Base-by-base conservation (phyloP, 306 rosid genomes). In the Begonia masoniana region DNA sequence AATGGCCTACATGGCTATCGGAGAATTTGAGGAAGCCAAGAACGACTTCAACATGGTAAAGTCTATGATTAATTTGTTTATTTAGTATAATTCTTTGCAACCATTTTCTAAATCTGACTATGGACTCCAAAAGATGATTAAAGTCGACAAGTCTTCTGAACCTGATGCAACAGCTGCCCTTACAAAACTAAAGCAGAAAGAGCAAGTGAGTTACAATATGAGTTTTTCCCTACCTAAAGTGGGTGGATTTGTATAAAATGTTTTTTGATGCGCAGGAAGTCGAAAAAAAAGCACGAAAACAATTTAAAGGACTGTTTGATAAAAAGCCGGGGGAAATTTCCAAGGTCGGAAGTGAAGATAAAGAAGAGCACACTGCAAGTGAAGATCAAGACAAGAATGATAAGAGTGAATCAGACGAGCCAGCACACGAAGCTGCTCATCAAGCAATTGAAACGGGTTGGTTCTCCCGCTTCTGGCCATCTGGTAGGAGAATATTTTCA, bases 311-410 rank as follows among this genome's bases (percentile, higher is more conserved):
- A 57, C 84, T 86, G 42, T 91, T 91, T 43, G 96, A 86, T 77
- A 91, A 83, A 74, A 91, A 79, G 62, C 99, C 99, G 3, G 95
- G 96, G 58, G 88, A 91, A 72, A 91, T 91, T 48, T 57, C 96
- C 1, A 84, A 78, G 41, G 93, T 17, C 48, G 74, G 76, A 26
- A 62, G 60, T 7, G 75, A 68, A 43, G 78, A 69, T 46, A 74
- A 72, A 54, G 66, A 41, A 24, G 78, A 60, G 52, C 67, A 61
- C 62, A 66, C 53, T 43, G 50, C 70, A 14, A 67, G 73, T 39
- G 76, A 77, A 59, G 75, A 43, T 52, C 78, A 57, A 53, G 66
- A 66, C 48, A 68, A 68, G 16, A 65, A 14, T 50, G 84, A 72
- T 55, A 60, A 61, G 9, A 72, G 23, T 23, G 81, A 71, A 59